These are phyloP conservation scores for Tremellales sp. DNA, from an alignment of 1,284 basidiomycete species.

Conservation along the genomic window DNA sequence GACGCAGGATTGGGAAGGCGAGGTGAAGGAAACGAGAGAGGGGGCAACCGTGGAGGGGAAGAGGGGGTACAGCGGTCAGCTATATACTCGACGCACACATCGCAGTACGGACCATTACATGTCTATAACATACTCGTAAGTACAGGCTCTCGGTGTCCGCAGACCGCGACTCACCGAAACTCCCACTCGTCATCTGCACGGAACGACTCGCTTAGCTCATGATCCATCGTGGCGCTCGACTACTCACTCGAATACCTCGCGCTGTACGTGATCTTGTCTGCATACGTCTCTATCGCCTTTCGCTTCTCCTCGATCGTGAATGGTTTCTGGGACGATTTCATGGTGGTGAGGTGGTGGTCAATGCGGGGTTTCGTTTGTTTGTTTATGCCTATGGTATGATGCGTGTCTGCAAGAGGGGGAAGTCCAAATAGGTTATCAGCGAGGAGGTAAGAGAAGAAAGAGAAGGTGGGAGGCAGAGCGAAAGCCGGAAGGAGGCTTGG, in stretches of 20 bases:
- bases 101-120: slow-evolving; percentile 44
- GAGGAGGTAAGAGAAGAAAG: neutral
- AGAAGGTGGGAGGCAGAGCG: neutral
- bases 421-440: neutral
- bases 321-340: slow-evolving; percentile 42
- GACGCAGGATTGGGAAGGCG: neutral
- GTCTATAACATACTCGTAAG: slow-evolving; percentile 23
- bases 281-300: slow-evolving; percentile 46
- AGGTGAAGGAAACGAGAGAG: neutral
- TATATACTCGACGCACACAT: neutral
- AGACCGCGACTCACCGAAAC: slow-evolving; percentile 38
- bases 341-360: slow-evolving; percentile 11
- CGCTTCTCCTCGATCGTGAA: slow-evolving; percentile 46
- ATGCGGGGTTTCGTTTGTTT: too few relatives aligned
- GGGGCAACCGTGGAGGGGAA: neutral
- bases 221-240: neutral
- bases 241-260: slow-evolving; percentile 41
- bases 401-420: neutral
- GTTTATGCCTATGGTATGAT: too few relatives aligned
- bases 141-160: neutral
- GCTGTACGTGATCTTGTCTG: slow-evolving; percentile 47
- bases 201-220: neutral
- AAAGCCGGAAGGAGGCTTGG: neutral
- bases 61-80: neutral
- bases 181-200: slow-evolving; percentile 46